These are phyloP conservation scores for Colletotrichum sp. DNA, from an alignment of 2,329 filamentous ascomycete species.

Conservation along the genomic window DNA sequence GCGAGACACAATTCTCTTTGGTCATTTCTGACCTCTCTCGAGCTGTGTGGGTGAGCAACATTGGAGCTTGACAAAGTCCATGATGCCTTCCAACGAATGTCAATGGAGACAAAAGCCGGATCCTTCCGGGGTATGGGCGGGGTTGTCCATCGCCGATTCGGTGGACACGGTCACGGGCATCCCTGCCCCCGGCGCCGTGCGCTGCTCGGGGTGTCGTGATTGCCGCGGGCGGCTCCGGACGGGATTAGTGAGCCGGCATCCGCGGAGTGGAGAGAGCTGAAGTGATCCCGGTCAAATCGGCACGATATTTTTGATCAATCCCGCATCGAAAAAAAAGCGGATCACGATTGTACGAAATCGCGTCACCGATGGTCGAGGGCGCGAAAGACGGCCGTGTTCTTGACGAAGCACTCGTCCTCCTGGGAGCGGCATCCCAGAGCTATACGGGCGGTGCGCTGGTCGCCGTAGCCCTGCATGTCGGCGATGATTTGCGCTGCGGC, in stretches of 20 bases:
- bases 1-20: neutral
- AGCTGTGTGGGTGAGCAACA: neutral
- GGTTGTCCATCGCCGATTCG: neutral
- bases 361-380: constrained; percentile 32
- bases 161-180: neutral
- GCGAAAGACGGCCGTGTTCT: constrained; percentile 37
- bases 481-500: constrained; percentile 42
- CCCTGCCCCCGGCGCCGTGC: neutral
- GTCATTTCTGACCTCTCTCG: neutral
- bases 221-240: neutral
- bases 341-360: neutral
- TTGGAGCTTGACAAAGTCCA: accelerated
- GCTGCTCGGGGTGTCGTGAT: neutral
- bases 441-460: constrained; percentile 28
- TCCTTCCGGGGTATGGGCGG: neutral
- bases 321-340: neutral
- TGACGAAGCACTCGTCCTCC: constrained; percentile 33
- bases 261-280: neutral
- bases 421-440: constrained; percentile 33
- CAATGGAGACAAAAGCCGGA: neutral
- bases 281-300: neutral
- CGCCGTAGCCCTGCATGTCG: constrained; percentile 39
- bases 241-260: neutral
- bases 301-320: neutral
- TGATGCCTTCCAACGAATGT: too few species aligned